phyloP scores from a whole-genome alignment of 1,284 basidiomycete genomes.

The Coniferiporia sulphurascens region DNA sequence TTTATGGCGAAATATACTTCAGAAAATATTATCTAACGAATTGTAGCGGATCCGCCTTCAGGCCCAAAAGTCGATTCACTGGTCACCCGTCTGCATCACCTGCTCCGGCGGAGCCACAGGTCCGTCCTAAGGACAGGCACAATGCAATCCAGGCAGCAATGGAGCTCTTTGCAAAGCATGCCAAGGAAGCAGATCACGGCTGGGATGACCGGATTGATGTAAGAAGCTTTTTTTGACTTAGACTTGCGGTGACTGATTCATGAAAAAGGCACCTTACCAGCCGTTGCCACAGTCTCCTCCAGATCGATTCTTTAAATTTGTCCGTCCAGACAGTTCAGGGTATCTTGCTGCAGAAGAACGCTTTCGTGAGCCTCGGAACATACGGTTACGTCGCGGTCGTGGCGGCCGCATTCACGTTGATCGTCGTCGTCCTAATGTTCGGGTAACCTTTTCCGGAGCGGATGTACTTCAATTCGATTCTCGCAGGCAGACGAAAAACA shows the following conservation, averaged over 20 bases:
- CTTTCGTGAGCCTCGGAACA: constrained; percentile 40
- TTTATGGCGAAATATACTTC: constrained; percentile 16
- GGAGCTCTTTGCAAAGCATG: constrained; percentile 60
- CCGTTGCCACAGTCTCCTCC: constrained; percentile 41
- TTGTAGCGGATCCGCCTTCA: constrained; percentile 19
- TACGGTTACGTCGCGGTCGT: constrained; percentile 75
- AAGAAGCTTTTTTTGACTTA: constrained; percentile 23
- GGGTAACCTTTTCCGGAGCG: constrained; percentile 17
- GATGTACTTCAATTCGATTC: constrained; percentile 11
- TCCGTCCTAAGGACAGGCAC: constrained; percentile 64
- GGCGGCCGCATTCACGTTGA: constrained; percentile 81
- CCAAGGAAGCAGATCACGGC: constrained; percentile 71
- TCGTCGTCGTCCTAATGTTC: constrained; percentile 45
- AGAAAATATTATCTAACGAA: background rate
- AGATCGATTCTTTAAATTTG: constrained; percentile 60
- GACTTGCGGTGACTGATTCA: no score
- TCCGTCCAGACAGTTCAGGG: constrained; percentile 36
- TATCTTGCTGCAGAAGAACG: constrained; percentile 31
- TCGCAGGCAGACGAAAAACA: constrained; percentile 24
- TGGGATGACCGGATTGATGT: constrained; percentile 89
- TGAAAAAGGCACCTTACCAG: constrained; percentile 57
- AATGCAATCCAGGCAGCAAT: constrained; percentile 58
- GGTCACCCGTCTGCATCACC: constrained; percentile 41
- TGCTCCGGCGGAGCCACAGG: constrained; percentile 40
- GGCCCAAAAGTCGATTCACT: constrained; percentile 45